phyloP scores from a whole-genome alignment of 768 basidiomycete genomes.

The Dendrothele bispora region DNA sequence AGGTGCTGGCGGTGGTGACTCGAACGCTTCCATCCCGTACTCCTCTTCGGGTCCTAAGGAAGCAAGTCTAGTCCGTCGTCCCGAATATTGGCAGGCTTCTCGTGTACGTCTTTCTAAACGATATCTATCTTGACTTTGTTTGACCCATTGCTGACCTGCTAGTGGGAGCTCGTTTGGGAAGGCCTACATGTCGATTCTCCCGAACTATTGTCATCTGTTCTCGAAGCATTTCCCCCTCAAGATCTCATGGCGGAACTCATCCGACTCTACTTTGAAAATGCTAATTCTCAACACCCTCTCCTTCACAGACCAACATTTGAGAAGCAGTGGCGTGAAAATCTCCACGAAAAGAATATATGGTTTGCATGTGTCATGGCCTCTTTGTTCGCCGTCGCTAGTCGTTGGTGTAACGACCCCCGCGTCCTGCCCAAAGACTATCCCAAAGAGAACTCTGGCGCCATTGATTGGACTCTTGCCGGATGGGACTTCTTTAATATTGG shows the following conservation, averaged over 20 bases:
- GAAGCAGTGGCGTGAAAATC: conserved; percentile 51
- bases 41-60: conserved; percentile 13
- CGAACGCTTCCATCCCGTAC: conserved; percentile 11
- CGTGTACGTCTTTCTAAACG: conserved; percentile 35
- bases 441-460: conserved; percentile 26
- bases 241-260: conserved; percentile 63
- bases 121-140: not conserved
- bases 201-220: conserved; percentile 30
- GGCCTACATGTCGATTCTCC: conserved; percentile 34
- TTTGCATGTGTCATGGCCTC: conserved; percentile 63
- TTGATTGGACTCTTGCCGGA: conserved; percentile 55
- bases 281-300: conserved; percentile 62
- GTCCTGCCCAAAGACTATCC: conserved; percentile 36
- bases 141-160: conserved; percentile 2
- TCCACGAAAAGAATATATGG: conserved; percentile 55
- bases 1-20: conserved; percentile 3
- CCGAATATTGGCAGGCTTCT: conserved; percentile 59
- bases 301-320: conserved; percentile 74
- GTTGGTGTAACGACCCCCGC: conserved; percentile 63
- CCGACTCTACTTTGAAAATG: conserved; percentile 63
- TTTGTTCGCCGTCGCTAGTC: conserved; percentile 69
- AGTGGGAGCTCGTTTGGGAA: conserved; percentile 67
- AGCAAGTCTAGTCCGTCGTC: conserved; percentile 31
- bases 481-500: conserved; percentile 60
- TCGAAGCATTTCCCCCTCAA: conserved; percentile 57